A percentile compares a stretch with the other conserved stretches of the same genome.
Conservation (phyloP, 441 rosid species). For the Lepidium campestre region DNA sequence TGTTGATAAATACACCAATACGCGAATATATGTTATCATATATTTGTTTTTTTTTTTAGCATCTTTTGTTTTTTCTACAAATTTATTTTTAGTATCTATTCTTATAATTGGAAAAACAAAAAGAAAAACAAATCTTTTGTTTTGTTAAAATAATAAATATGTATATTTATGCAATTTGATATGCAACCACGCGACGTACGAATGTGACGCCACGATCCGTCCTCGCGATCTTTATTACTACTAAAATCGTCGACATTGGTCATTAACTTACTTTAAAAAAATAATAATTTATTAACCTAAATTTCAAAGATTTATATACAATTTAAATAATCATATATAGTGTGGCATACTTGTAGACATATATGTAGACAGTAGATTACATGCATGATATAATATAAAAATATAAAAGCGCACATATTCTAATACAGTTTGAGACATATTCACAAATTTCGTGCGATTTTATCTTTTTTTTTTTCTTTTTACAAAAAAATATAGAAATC, state of each 20-base stretch:
- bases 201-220: conserved; percentile 15
- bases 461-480: too few relatives aligned
- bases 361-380: not conserved
- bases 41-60: not conserved
- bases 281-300: not conserved
- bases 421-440: not conserved
- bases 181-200: not conserved
- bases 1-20: not conserved
- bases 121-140: too few relatives aligned
- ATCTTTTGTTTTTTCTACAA: too few relatives aligned
- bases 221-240: conserved; percentile 2
- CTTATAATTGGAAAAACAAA: not conserved
- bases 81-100: not conserved
- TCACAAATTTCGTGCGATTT: not conserved
- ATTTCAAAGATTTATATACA: not conserved
- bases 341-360: not conserved
- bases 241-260: not conserved
- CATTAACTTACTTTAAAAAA: not conserved
- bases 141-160: not conserved
- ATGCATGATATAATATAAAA: not conserved
- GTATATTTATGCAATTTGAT: not conserved
- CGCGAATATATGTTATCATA: not conserved
- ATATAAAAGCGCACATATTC: not conserved
- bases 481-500: too few relatives aligned
- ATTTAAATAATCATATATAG: not conserved